Evolutionary conservation across 2,329 filamentous ascomycete genomes (phyloP).

Genomic region (Mycosphaerelloides madeirae): DNA sequence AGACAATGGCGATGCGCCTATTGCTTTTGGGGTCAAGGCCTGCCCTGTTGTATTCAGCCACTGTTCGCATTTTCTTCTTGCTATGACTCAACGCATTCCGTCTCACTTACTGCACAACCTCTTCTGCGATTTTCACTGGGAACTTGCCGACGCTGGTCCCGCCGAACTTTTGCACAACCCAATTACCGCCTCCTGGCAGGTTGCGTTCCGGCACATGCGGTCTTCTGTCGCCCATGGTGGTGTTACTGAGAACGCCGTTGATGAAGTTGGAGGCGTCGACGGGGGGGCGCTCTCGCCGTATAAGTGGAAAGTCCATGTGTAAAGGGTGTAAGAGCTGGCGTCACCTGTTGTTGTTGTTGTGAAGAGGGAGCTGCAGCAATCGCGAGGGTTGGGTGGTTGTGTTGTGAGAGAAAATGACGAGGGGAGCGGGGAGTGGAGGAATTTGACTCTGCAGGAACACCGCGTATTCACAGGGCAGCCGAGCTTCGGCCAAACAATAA

Average conservation of each 20-base stretch:
- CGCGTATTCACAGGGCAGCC: too few relatives aligned
- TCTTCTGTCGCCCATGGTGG: slow-evolving; percentile 30
- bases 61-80: not conserved
- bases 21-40: slow-evolving; percentile 46
- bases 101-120: slow-evolving; percentile 56
- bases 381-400: not conserved
- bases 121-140: slow-evolving; percentile 53
- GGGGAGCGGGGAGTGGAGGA: not conserved
- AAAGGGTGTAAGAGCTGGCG: not conserved
- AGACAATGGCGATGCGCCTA: slow-evolving; percentile 84
- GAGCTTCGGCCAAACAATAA: too few relatives aligned
- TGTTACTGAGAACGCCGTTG: slow-evolving; percentile 18
- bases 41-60: slow-evolving; percentile 35
- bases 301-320: slow-evolving; percentile 22
- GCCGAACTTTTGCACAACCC: slow-evolving; percentile 93
- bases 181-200: slow-evolving; percentile 49
- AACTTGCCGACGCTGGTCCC: slow-evolving; percentile 96
- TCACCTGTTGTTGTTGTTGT: not conserved
- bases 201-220: slow-evolving; percentile 43
- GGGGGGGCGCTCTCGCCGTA: slow-evolving; percentile 16
- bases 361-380: too few relatives aligned
- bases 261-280: slow-evolving; percentile 23
- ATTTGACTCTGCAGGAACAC: not conserved
- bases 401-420: not conserved
- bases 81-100: not conserved